These are phyloP conservation scores for Globisporangium emineosum DNA, from an alignment of 352 stramenopile genomes.

Conservation along the genomic window DNA sequence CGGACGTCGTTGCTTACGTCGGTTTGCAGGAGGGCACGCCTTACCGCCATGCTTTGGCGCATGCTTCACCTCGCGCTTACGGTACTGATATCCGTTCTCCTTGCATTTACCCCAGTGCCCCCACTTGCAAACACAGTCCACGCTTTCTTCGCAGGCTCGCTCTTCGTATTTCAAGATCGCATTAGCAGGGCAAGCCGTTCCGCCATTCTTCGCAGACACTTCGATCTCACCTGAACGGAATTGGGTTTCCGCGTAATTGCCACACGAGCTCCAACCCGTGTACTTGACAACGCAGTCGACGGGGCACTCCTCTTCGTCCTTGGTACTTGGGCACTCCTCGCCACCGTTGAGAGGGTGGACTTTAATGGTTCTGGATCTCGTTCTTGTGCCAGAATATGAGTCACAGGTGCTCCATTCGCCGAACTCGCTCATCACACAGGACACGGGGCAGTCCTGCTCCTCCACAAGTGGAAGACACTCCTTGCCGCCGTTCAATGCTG, in stretches of 20 bases:
- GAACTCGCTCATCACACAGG: constrained; percentile 38
- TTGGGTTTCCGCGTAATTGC: not conserved
- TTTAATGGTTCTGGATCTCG: constrained; percentile 26
- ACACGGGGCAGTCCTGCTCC: constrained; percentile 34
- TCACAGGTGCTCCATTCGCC: constrained; percentile 34
- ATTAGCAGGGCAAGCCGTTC: not conserved
- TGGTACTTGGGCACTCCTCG: constrained; percentile 22
- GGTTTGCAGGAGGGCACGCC: constrained; percentile 23
- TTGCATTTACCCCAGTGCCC: constrained; percentile 7
- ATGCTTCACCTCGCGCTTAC: constrained; percentile 28
- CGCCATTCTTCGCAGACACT: constrained; percentile 6
- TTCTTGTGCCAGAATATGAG: constrained; percentile 19
- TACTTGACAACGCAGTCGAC: constrained; percentile 47
- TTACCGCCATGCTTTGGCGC: constrained; percentile 30
- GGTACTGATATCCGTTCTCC: constrained; percentile 31
- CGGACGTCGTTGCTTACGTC: constrained; percentile 12
- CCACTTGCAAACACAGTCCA: constrained; percentile 20
- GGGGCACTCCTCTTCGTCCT: constrained; percentile 26
- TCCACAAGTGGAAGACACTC: constrained; percentile 29
- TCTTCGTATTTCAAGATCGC: constrained; percentile 8
- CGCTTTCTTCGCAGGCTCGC: not conserved
- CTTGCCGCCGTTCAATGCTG: constrained; percentile 30
- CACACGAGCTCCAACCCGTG: constrained; percentile 30
- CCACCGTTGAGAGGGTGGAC: constrained; percentile 30
- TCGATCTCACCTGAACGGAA: constrained; percentile 1